phyloP scores from a whole-genome alignment of 2,329 filamentous ascomycete genomes.

The Fusarium siculi region DNA sequence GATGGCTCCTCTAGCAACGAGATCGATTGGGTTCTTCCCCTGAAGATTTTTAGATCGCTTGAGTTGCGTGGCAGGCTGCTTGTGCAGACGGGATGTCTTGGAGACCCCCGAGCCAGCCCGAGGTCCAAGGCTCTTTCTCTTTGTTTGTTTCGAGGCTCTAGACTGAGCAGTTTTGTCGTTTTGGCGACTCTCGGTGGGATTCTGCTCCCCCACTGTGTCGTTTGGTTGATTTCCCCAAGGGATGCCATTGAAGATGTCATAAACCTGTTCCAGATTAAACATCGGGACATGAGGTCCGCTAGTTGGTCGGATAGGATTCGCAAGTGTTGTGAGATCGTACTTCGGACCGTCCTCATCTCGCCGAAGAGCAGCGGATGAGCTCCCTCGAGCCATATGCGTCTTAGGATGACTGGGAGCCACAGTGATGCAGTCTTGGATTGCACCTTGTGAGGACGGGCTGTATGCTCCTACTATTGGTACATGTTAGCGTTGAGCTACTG shows the following conservation, averaged over 20 bases:
- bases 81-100: conserved; percentile 3
- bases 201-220: not conserved
- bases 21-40: not conserved
- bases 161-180: not conserved
- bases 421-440: not conserved
- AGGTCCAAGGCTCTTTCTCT: not conserved
- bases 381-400: not conserved
- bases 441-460: not conserved
- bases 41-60: not conserved
- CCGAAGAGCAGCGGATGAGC: not conserved
- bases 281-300: not conserved
- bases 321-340: conserved; percentile 10
- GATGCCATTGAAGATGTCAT: not conserved
- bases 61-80: not conserved
- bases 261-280: not conserved
- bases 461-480: conserved; percentile 5
- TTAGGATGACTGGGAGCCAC: not conserved
- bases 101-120: not conserved
- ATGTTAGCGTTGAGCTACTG: not conserved
- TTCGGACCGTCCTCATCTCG: not conserved
- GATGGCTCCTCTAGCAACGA: not conserved
- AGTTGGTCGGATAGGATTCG: not conserved
- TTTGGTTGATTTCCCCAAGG: not conserved
- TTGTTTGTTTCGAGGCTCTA: not conserved
- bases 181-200: not conserved